Evolutionary conservation across 768 basidiomycete species (phyloP), one percentile per base, ranked within the genome.

Genomic region (Dioszegia hungarica): DNA sequence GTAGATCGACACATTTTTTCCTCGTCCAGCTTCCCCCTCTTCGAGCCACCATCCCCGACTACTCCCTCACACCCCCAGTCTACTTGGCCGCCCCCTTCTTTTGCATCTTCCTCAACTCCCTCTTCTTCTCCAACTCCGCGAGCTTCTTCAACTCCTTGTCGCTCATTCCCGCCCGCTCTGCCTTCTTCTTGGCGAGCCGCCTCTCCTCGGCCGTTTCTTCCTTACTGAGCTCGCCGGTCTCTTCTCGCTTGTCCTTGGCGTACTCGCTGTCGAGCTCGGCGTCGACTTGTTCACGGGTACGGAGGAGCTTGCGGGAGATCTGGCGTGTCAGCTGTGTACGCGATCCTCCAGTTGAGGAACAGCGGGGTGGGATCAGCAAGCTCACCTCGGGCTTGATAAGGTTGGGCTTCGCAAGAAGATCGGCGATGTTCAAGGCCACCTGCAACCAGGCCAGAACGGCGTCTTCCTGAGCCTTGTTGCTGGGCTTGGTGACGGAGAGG

Each of bases 281-380:
- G 50, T 85, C 84, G 28, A 89, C 77, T 17, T 86, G 86, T 48
- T 90, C 85, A 47, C 91, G 81, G 22, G 79, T 80, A 75, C 83
- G 88, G 72, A 80, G 82, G 49, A 93, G 80, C 79, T 93, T 94
- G 39, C 73, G 72, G 70, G 82, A 84, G 45, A 90, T 91, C 79
- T 76, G 46, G 15, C 27, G 49, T 25, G 22, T 56, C 47, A 60
- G 57, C 45, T 29, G 25, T 9, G 6, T 12, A 20, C 9, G 5
- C 15, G n/a, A 2, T 33, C 29, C n/a, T n/a, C n/a, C n/a, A n/a
- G n/a, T n/a, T n/a, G n/a, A n/a, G n/a, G n/a, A n/a, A n/a, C n/a
- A n/a, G 20, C 38, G 15, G 25, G 9, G 8, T 24, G 36, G 27
- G 14, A 31, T 15, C 12, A 33, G 31, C 8, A 14, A 40, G 50